Conservation (phyloP, 164 flowering plant genomes). For the Cinnamomum chago region DNA sequence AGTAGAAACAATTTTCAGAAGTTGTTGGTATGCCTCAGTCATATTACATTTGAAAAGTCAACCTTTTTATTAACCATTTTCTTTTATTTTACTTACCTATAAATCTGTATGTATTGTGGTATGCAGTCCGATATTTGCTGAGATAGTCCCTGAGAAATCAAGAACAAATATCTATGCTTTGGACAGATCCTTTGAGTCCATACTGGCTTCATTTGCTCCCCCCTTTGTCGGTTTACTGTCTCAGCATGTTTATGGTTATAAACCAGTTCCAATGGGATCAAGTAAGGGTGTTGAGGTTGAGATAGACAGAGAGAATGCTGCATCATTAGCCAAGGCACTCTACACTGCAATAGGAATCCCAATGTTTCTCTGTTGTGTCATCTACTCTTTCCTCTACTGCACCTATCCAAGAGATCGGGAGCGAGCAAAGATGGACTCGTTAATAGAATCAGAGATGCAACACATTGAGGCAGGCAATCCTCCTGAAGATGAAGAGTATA, state of each 20-base stretch:
- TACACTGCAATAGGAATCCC: slow-evolving; percentile 72
- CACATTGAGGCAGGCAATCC: slow-evolving; percentile 36
- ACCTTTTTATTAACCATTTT: not conserved
- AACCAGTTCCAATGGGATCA: slow-evolving; percentile 55
- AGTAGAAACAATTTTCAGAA: too few species aligned
- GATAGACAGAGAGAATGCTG: slow-evolving; percentile 74
- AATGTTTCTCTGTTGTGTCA: slow-evolving; percentile 69
- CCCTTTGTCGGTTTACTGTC: slow-evolving; percentile 78
- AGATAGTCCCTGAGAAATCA: slow-evolving; percentile 85
- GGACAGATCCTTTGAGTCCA: slow-evolving; percentile 83
- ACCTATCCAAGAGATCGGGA: slow-evolving; percentile 91
- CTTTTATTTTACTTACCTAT: not conserved
- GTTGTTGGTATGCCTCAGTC: too few species aligned
- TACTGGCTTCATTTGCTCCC: slow-evolving; percentile 94
- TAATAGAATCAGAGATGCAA: slow-evolving; percentile 72
- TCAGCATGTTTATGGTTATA: slow-evolving; percentile 73
- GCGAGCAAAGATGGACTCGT: slow-evolving; percentile 60
- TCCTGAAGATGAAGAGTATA: slow-evolving; percentile 15
- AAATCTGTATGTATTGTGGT: not conserved
- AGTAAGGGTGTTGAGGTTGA: slow-evolving; percentile 42
- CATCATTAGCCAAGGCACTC: slow-evolving; percentile 81
- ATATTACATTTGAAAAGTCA: too few species aligned
- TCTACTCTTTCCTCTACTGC: slow-evolving; percentile 70
- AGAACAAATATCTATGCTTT: slow-evolving; percentile 87
- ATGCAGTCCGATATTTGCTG: slow-evolving; percentile 93